Evolutionary conservation across 2,329 filamentous ascomycete genomes (phyloP).

Genomic region (Microsporum audouinii): DNA sequence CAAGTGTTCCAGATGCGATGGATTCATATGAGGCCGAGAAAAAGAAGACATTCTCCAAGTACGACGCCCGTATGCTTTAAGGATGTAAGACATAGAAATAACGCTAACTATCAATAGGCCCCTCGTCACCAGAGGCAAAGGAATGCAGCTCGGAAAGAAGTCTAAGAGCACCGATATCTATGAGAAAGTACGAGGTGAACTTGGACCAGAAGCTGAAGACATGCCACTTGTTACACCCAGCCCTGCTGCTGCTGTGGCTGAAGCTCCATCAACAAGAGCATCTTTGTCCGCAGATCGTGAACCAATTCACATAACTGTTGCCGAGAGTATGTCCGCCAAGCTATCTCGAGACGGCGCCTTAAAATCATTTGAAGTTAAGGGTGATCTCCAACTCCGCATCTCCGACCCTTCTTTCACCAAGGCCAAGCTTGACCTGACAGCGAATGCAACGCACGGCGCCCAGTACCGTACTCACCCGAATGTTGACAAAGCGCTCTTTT

Average conservation of each 20-base stretch:
- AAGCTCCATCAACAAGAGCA: conserved; percentile 43
- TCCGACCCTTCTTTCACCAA: conserved; percentile 81
- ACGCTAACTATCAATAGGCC: conserved; percentile 30
- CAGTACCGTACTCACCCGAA: conserved; percentile 96
- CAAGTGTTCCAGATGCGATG: conserved; percentile 67
- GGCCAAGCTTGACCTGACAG: conserved; percentile 70
- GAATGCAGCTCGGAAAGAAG: conserved; percentile 98
- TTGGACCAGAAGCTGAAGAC: conserved; percentile 77
- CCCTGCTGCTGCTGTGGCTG: conserved; percentile 40
- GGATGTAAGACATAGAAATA: not conserved
- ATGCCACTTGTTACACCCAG: conserved; percentile 56
- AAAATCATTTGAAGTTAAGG: conserved; percentile 78
- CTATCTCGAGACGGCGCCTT: conserved; percentile 78
- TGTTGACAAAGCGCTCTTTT: conserved; percentile 82
- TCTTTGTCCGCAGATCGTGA: conserved; percentile 65
- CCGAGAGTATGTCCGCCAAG: conserved; percentile 81
- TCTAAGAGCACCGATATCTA: conserved; percentile 97
- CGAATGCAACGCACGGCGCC: conserved; percentile 66
- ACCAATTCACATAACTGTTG: conserved; percentile 75
- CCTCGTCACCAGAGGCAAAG: conserved; percentile 69
- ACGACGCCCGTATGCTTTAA: conserved; percentile 23
- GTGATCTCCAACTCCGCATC: conserved; percentile 84
- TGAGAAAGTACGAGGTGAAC: conserved; percentile 81
- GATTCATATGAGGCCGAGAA: conserved; percentile 91
- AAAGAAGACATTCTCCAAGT: conserved; percentile 82